These are phyloP conservation scores for Arachis monticola DNA, from an alignment of 331 rosid species.

Conservation along the genomic window DNA sequence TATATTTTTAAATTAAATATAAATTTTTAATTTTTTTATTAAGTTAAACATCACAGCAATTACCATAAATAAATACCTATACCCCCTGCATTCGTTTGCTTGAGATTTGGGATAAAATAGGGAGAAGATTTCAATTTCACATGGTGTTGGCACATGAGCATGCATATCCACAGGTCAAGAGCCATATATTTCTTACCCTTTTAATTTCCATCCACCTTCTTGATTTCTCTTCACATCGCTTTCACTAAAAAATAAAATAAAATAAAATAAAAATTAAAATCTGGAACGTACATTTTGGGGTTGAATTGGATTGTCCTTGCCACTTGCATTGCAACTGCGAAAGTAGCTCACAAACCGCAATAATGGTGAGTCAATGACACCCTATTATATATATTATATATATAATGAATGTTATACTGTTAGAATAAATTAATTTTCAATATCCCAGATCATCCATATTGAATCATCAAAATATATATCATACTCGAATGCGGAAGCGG, in stretches of 20 bases:
- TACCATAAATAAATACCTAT: too few relatives aligned
- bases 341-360: slow-evolving; percentile 38
- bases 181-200: slow-evolving; percentile 45
- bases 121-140: neutral
- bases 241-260: neutral
- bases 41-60: too few relatives aligned
- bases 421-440: too few relatives aligned
- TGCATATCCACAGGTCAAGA: slow-evolving; percentile 29
- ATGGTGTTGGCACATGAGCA: slow-evolving; percentile 5
- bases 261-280: too few relatives aligned
- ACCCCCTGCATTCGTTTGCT: neutral
- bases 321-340: slow-evolving; percentile 46
- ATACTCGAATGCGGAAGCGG: too few relatives aligned
- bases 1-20: too few relatives aligned
- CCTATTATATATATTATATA: neutral
- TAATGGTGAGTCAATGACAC: slow-evolving; percentile 27
- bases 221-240: slow-evolving; percentile 20
- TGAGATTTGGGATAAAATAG: slow-evolving; percentile 1
- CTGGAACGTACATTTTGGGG: slow-evolving; percentile 22
- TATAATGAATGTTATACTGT: too few relatives aligned
- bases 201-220: neutral
- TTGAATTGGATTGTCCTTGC: slow-evolving; percentile 37
- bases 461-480: too few relatives aligned
- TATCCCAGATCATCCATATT: too few relatives aligned
- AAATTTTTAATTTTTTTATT: too few relatives aligned